phyloP scores from a whole-genome alignment of 495 filamentous ascomycete genomes.

The Tricharina praecox region DNA sequence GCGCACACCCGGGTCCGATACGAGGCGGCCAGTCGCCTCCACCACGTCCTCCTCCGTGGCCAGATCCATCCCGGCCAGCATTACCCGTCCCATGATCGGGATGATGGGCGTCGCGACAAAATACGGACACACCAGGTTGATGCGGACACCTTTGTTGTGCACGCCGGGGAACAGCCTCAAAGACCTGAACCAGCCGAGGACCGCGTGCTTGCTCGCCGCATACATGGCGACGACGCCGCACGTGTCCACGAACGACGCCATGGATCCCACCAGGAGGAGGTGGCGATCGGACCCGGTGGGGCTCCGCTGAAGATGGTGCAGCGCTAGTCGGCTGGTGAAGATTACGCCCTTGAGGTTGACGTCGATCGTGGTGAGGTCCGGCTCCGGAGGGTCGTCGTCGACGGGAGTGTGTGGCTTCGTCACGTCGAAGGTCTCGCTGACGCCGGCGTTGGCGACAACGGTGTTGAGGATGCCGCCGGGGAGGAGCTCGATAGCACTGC shows the following conservation, averaged over 20 bases:
- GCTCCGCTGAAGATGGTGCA: conserved; percentile 37
- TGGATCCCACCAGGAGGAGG: conserved; percentile 39
- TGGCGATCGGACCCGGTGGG: conserved; percentile 31
- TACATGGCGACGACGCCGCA: conserved; percentile 36
- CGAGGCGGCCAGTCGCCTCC: conserved; percentile 29
- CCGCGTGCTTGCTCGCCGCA: conserved; percentile 43
- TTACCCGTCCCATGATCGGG: conserved; percentile 25
- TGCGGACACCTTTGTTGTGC: conserved; percentile 32
- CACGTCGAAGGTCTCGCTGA: conserved; percentile 34
- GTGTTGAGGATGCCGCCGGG: conserved; percentile 41
- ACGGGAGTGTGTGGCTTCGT: conserved; percentile 29
- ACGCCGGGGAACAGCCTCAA: conserved; percentile 29
- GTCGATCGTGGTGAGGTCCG: conserved; percentile 37
- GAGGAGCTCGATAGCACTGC: conserved; percentile 33
- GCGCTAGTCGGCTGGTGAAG: conserved; percentile 48
- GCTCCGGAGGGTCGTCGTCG: conserved; percentile 34
- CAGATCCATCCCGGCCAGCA: conserved; percentile 39
- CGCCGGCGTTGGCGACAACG: conserved; percentile 53
- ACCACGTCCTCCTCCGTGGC: conserved; percentile 40
- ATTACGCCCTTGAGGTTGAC: conserved; percentile 47
- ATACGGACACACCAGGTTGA: conserved; percentile 48
- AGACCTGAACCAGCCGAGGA: conserved; percentile 45
- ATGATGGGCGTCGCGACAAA: conserved; percentile 50
- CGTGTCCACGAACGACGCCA: conserved; percentile 35
- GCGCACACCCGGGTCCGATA: conserved; percentile 5